A percentile compares a stretch with the other conserved stretches of the same genome.
These are phyloP conservation scores for Boletus coccyginus DNA, from an alignment of 768 basidiomycete species.

Conservation along the genomic window DNA sequence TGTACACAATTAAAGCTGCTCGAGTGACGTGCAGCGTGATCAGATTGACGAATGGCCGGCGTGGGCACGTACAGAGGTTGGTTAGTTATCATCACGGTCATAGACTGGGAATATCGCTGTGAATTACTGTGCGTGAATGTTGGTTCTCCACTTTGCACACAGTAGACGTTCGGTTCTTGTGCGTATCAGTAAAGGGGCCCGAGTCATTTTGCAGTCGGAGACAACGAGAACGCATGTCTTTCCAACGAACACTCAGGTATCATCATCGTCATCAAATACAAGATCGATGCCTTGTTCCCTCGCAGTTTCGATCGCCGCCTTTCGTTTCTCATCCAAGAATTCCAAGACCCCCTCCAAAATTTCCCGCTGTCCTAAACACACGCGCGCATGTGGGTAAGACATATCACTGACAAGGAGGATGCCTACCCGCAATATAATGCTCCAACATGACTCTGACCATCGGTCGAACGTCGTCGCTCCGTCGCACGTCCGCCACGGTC, in stretches of 20 bases:
- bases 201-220: too few species aligned
- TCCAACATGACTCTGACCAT: conserved; percentile 64
- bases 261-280: conserved; percentile 40
- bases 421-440: conserved; percentile 64
- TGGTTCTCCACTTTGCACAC: too few species aligned
- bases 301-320: conserved; percentile 46
- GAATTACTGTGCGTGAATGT: too few species aligned
- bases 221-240: background rate
- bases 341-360: conserved; percentile 53
- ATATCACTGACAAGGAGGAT: background rate
- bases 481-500: conserved; percentile 18
- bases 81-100: too few species aligned
- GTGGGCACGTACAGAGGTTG: too few species aligned
- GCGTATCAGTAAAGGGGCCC: too few species aligned
- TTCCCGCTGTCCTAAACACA: conserved; percentile 51
- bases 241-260: conserved; percentile 1
- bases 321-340: conserved; percentile 48
- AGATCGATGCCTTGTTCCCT: conserved; percentile 52
- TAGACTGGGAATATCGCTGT: too few species aligned
- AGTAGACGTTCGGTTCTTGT: too few species aligned
- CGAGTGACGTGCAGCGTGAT: too few species aligned
- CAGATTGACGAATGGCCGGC: too few species aligned
- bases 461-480: conserved; percentile 38
- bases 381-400: background rate
- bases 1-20: too few species aligned